Conservation (phyloP, 139 green algal genomes). For the Parachlorella kessleri region DNA sequence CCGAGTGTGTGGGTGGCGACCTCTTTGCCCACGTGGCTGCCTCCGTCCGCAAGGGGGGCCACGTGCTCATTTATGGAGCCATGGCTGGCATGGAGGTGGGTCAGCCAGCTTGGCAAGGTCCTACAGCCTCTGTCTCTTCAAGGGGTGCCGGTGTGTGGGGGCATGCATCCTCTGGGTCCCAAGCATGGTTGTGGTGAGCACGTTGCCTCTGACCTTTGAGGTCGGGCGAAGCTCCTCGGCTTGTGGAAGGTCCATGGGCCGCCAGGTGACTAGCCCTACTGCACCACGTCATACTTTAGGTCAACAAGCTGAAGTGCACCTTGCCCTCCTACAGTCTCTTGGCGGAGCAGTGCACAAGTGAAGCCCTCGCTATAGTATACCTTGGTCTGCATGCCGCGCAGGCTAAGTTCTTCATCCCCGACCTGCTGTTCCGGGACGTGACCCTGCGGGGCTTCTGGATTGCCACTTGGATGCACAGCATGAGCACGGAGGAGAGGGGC, state of each 20-base stretch:
- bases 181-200: not conserved
- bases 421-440: constrained; percentile 27
- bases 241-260: not conserved
- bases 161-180: too few species aligned
- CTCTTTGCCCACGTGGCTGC: constrained; percentile 17
- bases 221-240: not conserved
- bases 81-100: constrained; percentile 17
- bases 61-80: constrained; percentile 31
- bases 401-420: constrained; percentile 14
- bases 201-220: too few species aligned
- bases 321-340: too few species aligned
- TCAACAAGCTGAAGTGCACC: too few species aligned
- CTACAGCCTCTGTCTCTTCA: too few species aligned
- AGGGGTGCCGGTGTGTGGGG: too few species aligned
- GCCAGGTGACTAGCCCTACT: too few species aligned
- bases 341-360: too few species aligned
- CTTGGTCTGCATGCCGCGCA: too few species aligned
- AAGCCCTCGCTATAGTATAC: too few species aligned
- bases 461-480: not conserved
- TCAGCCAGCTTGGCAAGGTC: not conserved
- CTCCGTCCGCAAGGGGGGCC: constrained; percentile 12
- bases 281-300: too few species aligned
- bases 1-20: constrained; percentile 46
- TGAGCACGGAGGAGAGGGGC: constrained; percentile 10
- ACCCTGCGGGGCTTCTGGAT: constrained; percentile 38